Percentiles rank a stretch among this genome's conserved stretches.
phyloP scores from a whole-genome alignment of 192 early-diverging fungal genomes.

The Linnemannia elongata region DNA sequence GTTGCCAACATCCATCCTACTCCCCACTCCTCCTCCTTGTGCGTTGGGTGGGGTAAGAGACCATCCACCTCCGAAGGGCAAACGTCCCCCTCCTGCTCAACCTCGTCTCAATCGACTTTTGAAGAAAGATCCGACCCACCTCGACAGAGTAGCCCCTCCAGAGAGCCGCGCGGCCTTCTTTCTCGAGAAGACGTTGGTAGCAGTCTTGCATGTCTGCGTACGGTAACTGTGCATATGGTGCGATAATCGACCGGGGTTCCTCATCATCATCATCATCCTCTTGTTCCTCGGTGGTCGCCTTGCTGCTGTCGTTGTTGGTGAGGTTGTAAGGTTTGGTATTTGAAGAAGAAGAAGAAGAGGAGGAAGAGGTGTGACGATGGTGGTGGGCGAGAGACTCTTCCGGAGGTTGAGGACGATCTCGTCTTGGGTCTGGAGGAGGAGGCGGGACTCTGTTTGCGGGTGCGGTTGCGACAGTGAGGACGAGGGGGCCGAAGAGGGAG shows the following conservation, averaged over 20 bases:
- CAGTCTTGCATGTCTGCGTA: conserved; percentile 36
- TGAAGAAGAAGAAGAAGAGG: background rate
- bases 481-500: conserved; percentile 6
- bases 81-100: conserved; percentile 4
- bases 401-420: conserved; percentile 51
- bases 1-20: conserved; percentile 17
- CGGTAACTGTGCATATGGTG: conserved; percentile 40
- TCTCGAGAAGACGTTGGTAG: conserved; percentile 27
- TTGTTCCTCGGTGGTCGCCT: background rate
- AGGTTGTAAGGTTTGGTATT: background rate
- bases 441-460: conserved; percentile 37
- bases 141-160: conserved; percentile 35
- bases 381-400: conserved; percentile 38
- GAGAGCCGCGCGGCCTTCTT: conserved; percentile 31
- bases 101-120: conserved; percentile 6
- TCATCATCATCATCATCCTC: conserved; percentile 18
- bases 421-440: conserved; percentile 46
- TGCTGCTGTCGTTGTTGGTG: background rate
- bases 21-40: conserved; percentile 4
- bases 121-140: background rate
- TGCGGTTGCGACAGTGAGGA: conserved; percentile 15
- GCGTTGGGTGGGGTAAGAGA: background rate
- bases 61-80: conserved; percentile 10
- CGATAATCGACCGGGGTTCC: conserved; percentile 39
- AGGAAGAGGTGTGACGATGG: background rate